A percentile compares a stretch with the other conserved stretches of the same genome.
phyloP scores from a whole-genome alignment of 169 alveolate genomes.

The Plasmodium gallinaceum region DNA sequence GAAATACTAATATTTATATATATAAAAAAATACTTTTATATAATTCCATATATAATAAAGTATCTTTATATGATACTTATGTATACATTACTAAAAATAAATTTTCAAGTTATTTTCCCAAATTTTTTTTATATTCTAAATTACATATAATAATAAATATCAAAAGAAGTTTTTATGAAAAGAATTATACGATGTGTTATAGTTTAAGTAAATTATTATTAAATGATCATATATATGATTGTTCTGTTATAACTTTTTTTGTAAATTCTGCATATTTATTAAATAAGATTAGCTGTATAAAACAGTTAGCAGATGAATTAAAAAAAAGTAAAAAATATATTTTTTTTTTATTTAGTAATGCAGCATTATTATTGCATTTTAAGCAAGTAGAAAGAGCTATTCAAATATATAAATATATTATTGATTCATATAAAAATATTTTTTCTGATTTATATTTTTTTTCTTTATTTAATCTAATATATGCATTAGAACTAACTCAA shows the following conservation, averaged over 20 bases:
- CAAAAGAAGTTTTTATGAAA: slow-evolving; percentile 71
- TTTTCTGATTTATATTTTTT: slow-evolving; percentile 71
- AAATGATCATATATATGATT: slow-evolving; percentile 50
- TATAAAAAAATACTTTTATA: slow-evolving; percentile 47
- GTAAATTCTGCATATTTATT: slow-evolving; percentile 62
- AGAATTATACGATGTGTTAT: slow-evolving; percentile 50
- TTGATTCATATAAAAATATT: slow-evolving; percentile 52
- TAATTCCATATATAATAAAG: slow-evolving; percentile 36
- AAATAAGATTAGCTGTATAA: slow-evolving; percentile 56
- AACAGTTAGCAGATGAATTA: slow-evolving; percentile 55
- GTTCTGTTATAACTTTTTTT: slow-evolving; percentile 49
- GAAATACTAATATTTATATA: not conserved
- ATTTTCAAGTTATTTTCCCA: slow-evolving; percentile 69
- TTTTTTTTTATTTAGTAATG: slow-evolving; percentile 58
- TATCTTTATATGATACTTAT: slow-evolving; percentile 56
- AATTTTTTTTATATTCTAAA: slow-evolving; percentile 58
- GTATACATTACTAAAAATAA: slow-evolving; percentile 34
- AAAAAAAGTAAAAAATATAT: slow-evolving; percentile 41
- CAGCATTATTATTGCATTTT: slow-evolving; percentile 68
- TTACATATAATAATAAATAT: slow-evolving; percentile 56
- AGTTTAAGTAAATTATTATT: slow-evolving; percentile 57
- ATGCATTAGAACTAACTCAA: slow-evolving; percentile 48
- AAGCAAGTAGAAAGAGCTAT: slow-evolving; percentile 60
- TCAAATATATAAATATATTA: slow-evolving; percentile 69
- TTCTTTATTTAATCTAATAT: slow-evolving; percentile 65